Evolutionary conservation across 2,329 filamentous ascomycete genomes (phyloP).

Genomic region (Claviceps purpurea): DNA sequence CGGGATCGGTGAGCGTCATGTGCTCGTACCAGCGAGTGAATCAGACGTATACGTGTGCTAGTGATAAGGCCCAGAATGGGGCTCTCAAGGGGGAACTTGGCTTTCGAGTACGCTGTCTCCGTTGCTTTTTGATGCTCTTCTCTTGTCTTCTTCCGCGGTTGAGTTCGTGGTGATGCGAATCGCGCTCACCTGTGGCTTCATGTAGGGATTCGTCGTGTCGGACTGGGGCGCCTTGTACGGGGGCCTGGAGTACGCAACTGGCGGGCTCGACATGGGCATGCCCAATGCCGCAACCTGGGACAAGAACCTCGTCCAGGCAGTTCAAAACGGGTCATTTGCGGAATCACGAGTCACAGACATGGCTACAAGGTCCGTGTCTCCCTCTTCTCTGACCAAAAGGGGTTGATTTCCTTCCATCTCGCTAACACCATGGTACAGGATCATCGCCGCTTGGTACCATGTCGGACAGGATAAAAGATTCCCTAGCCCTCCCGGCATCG

Average conservation of each 20-base stretch:
- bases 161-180: neutral
- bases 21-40: constrained; percentile 59
- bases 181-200: constrained; percentile 9
- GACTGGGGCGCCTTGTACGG: constrained; percentile 57
- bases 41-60: constrained; percentile 56
- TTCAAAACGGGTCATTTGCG: constrained; percentile 45
- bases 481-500: constrained; percentile 31
- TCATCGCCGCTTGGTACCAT: constrained; percentile 42
- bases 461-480: constrained; percentile 36
- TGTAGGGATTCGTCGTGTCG: constrained; percentile 45
- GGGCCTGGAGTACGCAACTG: constrained; percentile 45
- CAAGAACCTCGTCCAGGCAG: constrained; percentile 41
- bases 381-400: no score
- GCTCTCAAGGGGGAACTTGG: constrained; percentile 49
- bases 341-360: constrained; percentile 45
- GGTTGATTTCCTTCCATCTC: neutral
- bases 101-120: constrained; percentile 25
- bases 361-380: constrained; percentile 29
- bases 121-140: neutral
- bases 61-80: constrained; percentile 52
- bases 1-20: constrained; percentile 43
- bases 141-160: neutral
- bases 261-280: constrained; percentile 63
- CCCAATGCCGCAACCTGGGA: constrained; percentile 31
- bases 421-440: constrained; percentile 9